Evolutionary conservation across 768 basidiomycete genomes (phyloP).

Genomic region (Pisolithus tinctorius): DNA sequence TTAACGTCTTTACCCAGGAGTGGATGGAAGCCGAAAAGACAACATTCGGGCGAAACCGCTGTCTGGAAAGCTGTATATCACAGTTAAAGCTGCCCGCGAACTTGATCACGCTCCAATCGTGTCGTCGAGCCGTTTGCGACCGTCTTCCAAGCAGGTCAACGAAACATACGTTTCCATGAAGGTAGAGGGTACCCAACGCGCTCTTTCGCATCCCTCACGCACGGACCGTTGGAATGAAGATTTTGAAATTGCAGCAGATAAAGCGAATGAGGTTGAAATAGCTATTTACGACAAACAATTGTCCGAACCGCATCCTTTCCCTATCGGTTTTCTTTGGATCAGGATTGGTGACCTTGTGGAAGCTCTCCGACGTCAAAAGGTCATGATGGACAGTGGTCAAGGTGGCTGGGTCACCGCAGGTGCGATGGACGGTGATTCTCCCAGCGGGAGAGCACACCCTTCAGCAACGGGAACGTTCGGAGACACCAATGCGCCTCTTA

Average conservation of each 20-base stretch:
- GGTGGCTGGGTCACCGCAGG: constrained; percentile 96
- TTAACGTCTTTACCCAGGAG: constrained; percentile 31
- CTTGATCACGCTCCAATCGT: constrained; percentile 88
- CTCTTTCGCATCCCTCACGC: constrained; percentile 85
- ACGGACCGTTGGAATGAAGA: constrained; percentile 98
- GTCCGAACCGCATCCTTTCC: constrained; percentile 72
- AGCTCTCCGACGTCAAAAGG: constrained; percentile 86
- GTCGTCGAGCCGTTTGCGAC: constrained; percentile 53
- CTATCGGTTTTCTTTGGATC: constrained; percentile 94
- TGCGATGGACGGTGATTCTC: constrained; percentile 66
- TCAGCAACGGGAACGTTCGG: constrained; percentile 43
- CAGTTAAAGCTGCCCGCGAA: constrained; percentile 85
- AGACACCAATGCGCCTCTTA: constrained; percentile 37
- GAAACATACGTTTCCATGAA: constrained; percentile 94
- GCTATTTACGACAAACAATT: constrained; percentile 90
- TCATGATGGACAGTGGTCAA: constrained; percentile 77
- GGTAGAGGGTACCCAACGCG: constrained; percentile 91
- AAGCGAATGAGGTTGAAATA: constrained; percentile 97
- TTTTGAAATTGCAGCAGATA: constrained; percentile 94
- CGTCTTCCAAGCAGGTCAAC: constrained; percentile 65
- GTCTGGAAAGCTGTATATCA: constrained; percentile 87
- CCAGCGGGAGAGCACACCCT: constrained; percentile 38
- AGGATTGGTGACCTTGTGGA: constrained; percentile 92
- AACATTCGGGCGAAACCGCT: constrained; percentile 90
- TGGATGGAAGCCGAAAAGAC: constrained; percentile 84